A percentile compares a stretch with the other conserved stretches of the same genome.
Conservation (phyloP, 192 early-diverging fungal genomes). For the Coemansia sp. region DNA sequence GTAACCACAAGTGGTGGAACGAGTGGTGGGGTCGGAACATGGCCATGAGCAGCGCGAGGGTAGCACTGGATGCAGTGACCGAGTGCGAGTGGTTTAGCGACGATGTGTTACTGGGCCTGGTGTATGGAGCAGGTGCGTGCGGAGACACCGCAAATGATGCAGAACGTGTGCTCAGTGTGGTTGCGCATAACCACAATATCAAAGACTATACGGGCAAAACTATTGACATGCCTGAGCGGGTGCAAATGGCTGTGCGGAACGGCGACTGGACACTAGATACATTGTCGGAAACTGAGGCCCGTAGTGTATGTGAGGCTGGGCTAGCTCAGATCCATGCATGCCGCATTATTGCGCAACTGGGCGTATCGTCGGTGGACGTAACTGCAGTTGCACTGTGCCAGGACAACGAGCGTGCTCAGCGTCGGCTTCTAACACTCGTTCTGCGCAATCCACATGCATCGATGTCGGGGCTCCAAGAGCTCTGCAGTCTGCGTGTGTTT, state of each 20-base stretch:
- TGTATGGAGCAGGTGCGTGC: neutral
- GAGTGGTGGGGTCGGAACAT: neutral
- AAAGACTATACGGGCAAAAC: neutral
- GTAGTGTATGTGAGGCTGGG: neutral
- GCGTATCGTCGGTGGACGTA: neutral
- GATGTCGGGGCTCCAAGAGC: neutral
- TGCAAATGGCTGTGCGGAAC: neutral
- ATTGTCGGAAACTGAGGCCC: neutral
- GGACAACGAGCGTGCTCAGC: conserved; percentile 12
- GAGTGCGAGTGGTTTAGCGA: neutral
- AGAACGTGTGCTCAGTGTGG: neutral
- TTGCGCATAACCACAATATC: neutral
- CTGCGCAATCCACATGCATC: neutral
- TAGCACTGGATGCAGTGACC: neutral
- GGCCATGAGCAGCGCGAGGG: neutral
- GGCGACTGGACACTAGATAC: neutral
- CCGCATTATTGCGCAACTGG: neutral
- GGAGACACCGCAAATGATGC: neutral
- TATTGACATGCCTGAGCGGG: neutral
- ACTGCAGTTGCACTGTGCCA: neutral
- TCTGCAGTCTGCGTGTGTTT: neutral
- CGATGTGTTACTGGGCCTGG: neutral
- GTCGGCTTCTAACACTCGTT: conserved; percentile 9
- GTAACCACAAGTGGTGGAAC: neutral
- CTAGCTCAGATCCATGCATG: neutral